Evolutionary conservation across 2,329 filamentous ascomycete genomes (phyloP).

Genomic region (Chalaropsis thielavioides): DNA sequence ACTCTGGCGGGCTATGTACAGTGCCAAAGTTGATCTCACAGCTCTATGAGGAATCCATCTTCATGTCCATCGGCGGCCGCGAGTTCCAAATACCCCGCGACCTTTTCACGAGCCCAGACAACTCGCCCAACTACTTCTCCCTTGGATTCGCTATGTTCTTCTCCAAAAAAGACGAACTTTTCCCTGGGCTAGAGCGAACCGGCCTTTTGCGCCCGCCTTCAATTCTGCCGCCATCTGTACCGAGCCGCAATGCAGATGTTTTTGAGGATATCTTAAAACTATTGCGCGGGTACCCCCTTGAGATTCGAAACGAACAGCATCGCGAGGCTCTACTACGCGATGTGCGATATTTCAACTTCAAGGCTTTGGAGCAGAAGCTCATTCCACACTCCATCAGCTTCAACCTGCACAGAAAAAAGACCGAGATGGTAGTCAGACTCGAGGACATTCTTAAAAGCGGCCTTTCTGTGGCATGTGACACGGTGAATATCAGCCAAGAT

Average conservation of each 20-base stretch:
- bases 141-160: conserved; percentile 84
- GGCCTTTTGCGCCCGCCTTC: conserved; percentile 73
- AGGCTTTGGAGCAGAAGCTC: conserved; percentile 75
- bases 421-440: conserved; percentile 66
- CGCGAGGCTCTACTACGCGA: conserved; percentile 66
- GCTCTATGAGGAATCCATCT: conserved; percentile 81
- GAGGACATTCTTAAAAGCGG: conserved; percentile 85
- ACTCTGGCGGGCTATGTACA: conserved; percentile 24
- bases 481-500: conserved; percentile 28
- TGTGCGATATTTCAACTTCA: conserved; percentile 85
- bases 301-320: conserved; percentile 62
- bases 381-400: conserved; percentile 63
- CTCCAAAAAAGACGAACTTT: conserved; percentile 61
- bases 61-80: conserved; percentile 73
- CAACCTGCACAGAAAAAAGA: conserved; percentile 52
- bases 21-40: conserved; percentile 82
- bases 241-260: conserved; percentile 65
- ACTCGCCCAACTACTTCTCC: conserved; percentile 92
- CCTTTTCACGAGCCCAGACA: conserved; percentile 69
- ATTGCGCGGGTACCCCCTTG: conserved; percentile 67
- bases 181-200: conserved; percentile 68
- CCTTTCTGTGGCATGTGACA: conserved; percentile 53
- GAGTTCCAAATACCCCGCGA: conserved; percentile 86
- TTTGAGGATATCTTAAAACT: conserved; percentile 74
- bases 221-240: conserved; percentile 68